A percentile compares a stretch with the other conserved stretches of the same genome.
These are phyloP conservation scores for Kodamaea laetipori DNA, from an alignment of 805 yeast species.

Conservation along the genomic window DNA sequence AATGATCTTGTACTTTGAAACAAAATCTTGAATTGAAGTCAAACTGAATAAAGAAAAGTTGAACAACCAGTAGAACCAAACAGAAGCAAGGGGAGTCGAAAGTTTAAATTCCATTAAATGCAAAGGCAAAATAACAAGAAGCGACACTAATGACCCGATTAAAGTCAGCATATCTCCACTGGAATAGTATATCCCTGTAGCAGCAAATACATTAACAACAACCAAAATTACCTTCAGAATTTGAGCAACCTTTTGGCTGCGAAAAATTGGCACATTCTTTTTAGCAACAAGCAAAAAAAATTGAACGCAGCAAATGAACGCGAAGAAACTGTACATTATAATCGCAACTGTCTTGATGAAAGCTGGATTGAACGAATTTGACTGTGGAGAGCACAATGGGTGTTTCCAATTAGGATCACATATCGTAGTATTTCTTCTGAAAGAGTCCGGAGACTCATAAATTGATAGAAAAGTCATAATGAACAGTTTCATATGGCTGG, in stretches of 20 bases:
- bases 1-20: constrained; percentile 12
- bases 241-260: neutral
- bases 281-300: neutral
- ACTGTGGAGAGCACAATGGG: neutral
- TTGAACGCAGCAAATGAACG: neutral
- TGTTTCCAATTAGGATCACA: neutral
- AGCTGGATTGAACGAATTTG: neutral
- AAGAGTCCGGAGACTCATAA: constrained; percentile 1
- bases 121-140: constrained; percentile 40
- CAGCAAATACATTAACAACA: constrained; percentile 8
- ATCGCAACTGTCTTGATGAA: neutral
- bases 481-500: neutral
- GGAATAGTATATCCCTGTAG: neutral
- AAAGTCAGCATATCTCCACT: neutral
- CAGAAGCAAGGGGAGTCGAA: constrained; percentile 38
- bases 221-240: neutral
- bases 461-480: neutral
- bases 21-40: constrained; percentile 11
- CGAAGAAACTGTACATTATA: neutral
- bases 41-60: constrained; percentile 1
- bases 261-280: neutral
- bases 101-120: constrained; percentile 47
- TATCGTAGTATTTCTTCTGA: neutral
- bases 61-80: constrained; percentile 45
- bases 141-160: neutral